Percentiles rank a stretch among this genome's conserved stretches.
phyloP scores from a whole-genome alignment of 2,329 filamentous ascomycete genomes.

The Periconia digitata region DNA sequence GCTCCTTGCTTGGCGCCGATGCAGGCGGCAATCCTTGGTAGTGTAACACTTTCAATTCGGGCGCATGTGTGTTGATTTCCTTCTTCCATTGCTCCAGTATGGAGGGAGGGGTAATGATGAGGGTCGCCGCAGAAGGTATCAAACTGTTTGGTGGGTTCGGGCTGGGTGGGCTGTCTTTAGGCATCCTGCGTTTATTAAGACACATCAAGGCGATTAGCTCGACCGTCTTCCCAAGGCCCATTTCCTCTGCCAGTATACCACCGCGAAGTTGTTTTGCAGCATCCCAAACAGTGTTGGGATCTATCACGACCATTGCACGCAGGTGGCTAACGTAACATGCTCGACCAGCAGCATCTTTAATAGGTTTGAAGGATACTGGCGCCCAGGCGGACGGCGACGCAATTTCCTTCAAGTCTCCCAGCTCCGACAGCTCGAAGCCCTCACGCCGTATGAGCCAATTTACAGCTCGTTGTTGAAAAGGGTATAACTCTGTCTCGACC shows the following conservation, averaged over 20 bases:
- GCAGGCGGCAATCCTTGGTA: conserved; percentile 55
- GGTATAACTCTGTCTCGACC: conserved; percentile 58
- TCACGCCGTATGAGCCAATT: conserved; percentile 71
- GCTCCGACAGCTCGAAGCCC: conserved; percentile 53
- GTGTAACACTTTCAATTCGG: conserved; percentile 56
- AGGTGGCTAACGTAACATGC: conserved; percentile 63
- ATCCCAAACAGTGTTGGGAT: conserved; percentile 50
- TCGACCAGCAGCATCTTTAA: conserved; percentile 51
- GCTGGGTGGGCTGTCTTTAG: conserved; percentile 35
- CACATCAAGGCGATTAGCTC: conserved; percentile 73
- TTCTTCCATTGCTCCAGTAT: conserved; percentile 66
- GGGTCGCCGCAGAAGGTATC: conserved; percentile 56
- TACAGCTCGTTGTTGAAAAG: conserved; percentile 71
- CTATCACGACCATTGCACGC: conserved; percentile 60
- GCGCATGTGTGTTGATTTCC: conserved; percentile 61
- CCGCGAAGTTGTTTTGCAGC: conserved; percentile 49
- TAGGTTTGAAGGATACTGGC: conserved; percentile 50
- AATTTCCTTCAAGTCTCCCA: conserved; percentile 11
- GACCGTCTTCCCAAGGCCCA: conserved; percentile 80
- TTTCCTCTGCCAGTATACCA: conserved; percentile 76
- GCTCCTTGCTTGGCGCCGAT: conserved; percentile 30
- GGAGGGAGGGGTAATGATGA: conserved; percentile 64
- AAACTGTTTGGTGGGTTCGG: conserved; percentile 49
- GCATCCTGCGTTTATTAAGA: conserved; percentile 55
- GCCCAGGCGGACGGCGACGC: conserved; percentile 13